Evolutionary conservation across 495 filamentous ascomycete genomes (phyloP).

Genomic region (Darksidea phi): DNA sequence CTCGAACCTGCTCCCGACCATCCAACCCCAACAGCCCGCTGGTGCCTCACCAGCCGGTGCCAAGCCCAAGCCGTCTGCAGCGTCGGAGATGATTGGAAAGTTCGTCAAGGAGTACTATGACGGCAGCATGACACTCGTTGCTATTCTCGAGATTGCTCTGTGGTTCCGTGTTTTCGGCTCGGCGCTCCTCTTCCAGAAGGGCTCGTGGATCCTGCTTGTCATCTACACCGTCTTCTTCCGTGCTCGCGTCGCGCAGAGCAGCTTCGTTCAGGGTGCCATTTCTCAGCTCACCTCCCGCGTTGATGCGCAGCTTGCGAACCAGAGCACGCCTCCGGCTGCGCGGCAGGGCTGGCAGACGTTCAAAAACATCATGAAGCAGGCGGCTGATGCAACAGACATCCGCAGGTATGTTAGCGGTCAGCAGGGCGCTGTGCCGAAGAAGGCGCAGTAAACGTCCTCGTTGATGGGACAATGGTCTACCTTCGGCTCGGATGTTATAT

Average conservation of each 20-base stretch:
- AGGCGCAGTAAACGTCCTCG: slow-evolving; percentile 44
- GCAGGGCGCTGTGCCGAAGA: slow-evolving; percentile 55
- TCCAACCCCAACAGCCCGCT: slow-evolving; percentile 47
- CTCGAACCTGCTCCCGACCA: slow-evolving; percentile 65
- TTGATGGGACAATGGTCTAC: slow-evolving; percentile 6
- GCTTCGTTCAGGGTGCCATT: slow-evolving; percentile 82
- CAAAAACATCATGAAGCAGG: slow-evolving; percentile 71
- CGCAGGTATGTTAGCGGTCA: slow-evolving; percentile 62
- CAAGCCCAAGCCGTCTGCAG: slow-evolving; percentile 56
- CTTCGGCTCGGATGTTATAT: background rate
- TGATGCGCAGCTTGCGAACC: slow-evolving; percentile 78
- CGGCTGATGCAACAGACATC: slow-evolving; percentile 75
- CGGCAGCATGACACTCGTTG: slow-evolving; percentile 51
- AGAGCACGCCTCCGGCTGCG: slow-evolving; percentile 80
- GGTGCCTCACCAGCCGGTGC: slow-evolving; percentile 46
- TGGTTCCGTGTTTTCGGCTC: slow-evolving; percentile 78
- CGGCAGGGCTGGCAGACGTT: slow-evolving; percentile 78
- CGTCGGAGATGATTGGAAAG: slow-evolving; percentile 76
- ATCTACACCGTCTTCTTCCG: slow-evolving; percentile 92
- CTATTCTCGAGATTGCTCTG: slow-evolving; percentile 56
- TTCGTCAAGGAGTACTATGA: slow-evolving; percentile 99
- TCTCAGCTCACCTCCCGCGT: slow-evolving; percentile 67
- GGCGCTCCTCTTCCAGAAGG: slow-evolving; percentile 79
- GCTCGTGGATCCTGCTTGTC: slow-evolving; percentile 81
- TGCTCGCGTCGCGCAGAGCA: slow-evolving; percentile 84